Evolutionary conservation across 805 yeast species (phyloP).

Genomic region (Suhomyces xylopsoci): DNA sequence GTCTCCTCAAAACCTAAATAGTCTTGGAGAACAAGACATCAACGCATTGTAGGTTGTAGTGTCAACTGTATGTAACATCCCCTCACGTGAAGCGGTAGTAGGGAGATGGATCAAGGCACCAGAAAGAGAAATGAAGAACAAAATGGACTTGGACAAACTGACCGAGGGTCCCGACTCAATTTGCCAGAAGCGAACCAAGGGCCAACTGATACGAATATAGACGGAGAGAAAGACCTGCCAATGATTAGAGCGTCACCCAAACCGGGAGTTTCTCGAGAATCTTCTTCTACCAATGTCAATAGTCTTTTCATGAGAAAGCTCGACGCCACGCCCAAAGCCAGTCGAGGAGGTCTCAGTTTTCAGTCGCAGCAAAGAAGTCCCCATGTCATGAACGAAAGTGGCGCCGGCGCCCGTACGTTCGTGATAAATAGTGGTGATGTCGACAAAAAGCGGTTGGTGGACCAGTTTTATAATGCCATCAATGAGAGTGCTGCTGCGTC

Average conservation of each 20-base stretch:
- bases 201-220: background rate
- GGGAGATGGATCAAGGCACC: background rate
- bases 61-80: background rate
- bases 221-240: background rate
- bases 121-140: background rate
- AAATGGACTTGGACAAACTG: background rate
- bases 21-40: background rate
- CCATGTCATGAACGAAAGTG: conserved; percentile 3
- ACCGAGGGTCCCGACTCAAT: background rate
- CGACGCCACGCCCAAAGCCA: conserved; percentile 1
- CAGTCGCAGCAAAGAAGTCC: conserved; percentile 7
- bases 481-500: conserved; percentile 13
- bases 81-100: background rate
- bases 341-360: conserved; percentile 2
- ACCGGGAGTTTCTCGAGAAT: conserved; percentile 1
- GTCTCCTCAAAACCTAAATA: background rate
- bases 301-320: conserved; percentile 9
- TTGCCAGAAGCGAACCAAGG: background rate
- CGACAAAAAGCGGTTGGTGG: conserved; percentile 36
- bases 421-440: conserved; percentile 4
- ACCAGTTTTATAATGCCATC: conserved; percentile 35
- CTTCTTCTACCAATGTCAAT: conserved; percentile 3
- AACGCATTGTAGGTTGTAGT: background rate
- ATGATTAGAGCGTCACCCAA: background rate
- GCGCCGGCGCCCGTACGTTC: conserved; percentile 3